Percentiles rank a stretch among this genome's conserved stretches.
Conservation (phyloP, 345 rosid species). For the Raphanus sativus region DNA sequence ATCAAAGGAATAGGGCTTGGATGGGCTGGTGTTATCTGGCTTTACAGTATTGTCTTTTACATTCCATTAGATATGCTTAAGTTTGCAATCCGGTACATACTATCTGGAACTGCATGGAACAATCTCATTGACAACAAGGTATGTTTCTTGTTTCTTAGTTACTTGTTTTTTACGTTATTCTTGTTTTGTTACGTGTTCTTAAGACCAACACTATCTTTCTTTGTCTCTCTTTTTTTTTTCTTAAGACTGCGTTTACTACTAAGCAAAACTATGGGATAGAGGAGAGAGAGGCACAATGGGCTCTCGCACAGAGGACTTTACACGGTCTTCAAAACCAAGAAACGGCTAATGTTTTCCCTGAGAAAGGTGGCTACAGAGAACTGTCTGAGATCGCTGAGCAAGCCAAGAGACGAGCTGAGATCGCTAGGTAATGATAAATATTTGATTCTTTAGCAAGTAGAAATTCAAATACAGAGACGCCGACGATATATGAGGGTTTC, state of each 20-base stretch:
- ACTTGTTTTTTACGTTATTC: neutral
- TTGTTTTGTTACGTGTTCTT: neutral
- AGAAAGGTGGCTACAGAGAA: constrained; percentile 68
- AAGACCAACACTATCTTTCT: neutral
- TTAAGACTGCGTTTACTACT: constrained; percentile 77
- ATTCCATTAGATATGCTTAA: constrained; percentile 77
- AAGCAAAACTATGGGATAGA: constrained; percentile 85
- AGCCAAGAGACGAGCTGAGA: constrained; percentile 84
- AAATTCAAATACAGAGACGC: neutral
- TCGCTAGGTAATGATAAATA: constrained; percentile 58
- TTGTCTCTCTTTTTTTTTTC: neutral
- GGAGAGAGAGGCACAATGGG: constrained; percentile 96
- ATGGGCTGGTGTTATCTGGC: constrained; percentile 93
- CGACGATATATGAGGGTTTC: neutral
- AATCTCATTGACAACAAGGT: constrained; percentile 81
- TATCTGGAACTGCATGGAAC: constrained; percentile 81
- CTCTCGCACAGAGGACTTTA: constrained; percentile 72
- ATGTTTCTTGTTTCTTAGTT: constrained; percentile 4
- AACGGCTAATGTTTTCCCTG: constrained; percentile 42
- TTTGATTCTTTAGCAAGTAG: neutral
- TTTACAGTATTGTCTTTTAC: constrained; percentile 70
- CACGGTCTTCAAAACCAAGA: constrained; percentile 80
- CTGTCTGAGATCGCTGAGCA: constrained; percentile 84
- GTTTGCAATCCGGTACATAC: constrained; percentile 72
- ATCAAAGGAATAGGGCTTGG: constrained; percentile 85